A percentile compares a stretch with the other conserved stretches of the same genome.
phyloP scores from a whole-genome alignment of 768 basidiomycete genomes.

The Multifurca ochricompacta region DNA sequence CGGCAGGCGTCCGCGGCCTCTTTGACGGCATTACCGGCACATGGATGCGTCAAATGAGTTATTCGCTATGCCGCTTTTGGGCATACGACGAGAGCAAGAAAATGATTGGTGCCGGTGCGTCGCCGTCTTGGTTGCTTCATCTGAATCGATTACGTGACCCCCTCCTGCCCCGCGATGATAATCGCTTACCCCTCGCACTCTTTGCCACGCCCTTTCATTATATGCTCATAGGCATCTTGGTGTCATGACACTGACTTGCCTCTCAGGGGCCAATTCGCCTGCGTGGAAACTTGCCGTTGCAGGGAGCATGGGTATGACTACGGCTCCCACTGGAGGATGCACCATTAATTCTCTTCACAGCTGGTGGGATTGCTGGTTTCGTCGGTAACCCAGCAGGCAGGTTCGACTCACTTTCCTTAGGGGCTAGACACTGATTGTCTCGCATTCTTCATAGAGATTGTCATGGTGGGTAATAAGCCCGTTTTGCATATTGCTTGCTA shows the following conservation, averaged over 20 bases:
- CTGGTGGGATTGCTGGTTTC: conserved; percentile 78
- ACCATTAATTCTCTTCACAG: conserved; percentile 30
- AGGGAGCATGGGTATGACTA: conserved; percentile 67
- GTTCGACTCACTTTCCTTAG: conserved; percentile 14
- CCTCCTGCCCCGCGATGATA: background rate
- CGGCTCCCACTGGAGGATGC: background rate
- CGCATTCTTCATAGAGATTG: conserved; percentile 44
- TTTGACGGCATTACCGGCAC: conserved; percentile 86
- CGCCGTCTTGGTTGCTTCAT: background rate
- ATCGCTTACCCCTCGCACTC: background rate
- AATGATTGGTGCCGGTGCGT: conserved; percentile 53
- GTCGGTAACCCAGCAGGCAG: conserved; percentile 84
- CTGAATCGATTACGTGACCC: background rate
- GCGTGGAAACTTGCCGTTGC: conserved; percentile 77
- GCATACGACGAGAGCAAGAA: conserved; percentile 90
- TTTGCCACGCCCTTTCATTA: background rate
- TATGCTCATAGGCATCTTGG: background rate
- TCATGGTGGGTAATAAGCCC: conserved; percentile 40
- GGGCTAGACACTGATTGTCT: background rate
- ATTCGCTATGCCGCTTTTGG: conserved; percentile 89
- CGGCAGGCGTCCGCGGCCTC: conserved; percentile 54
- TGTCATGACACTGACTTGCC: background rate
- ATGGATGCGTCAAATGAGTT: conserved; percentile 88
- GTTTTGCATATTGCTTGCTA: background rate
- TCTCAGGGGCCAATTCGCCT: conserved; percentile 50